Evolutionary conservation across 139 green algal genomes (phyloP).

Genomic region (Coelastrella sp.): DNA sequence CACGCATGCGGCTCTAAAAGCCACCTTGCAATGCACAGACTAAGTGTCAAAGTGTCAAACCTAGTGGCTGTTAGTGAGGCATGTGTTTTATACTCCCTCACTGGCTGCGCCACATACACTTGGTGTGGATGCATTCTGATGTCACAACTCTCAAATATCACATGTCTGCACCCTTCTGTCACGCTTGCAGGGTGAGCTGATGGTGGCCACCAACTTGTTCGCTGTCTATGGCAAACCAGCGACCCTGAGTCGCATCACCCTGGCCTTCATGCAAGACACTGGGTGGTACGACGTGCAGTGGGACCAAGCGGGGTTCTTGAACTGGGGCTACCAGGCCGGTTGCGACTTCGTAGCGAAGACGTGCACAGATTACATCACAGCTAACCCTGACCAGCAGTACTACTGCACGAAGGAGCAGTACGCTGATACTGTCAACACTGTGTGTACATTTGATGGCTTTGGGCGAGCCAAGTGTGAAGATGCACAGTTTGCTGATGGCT

Average conservation of each 20-base stretch:
- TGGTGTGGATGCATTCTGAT: no score
- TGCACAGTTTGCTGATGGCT: slow-evolving; percentile 53
- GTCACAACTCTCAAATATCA: no score
- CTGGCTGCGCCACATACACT: no score
- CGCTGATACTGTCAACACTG: slow-evolving; percentile 14
- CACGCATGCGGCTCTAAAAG: no score
- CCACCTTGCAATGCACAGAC: no score
- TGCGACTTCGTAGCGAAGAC: slow-evolving; percentile 50
- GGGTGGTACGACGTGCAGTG: slow-evolving; percentile 50
- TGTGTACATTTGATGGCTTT: slow-evolving; percentile 53
- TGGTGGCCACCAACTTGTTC: slow-evolving; percentile 67
- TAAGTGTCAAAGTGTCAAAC: no score
- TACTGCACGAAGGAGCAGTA: slow-evolving; percentile 47
- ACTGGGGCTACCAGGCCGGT: slow-evolving; percentile 53
- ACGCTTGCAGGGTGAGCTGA: slow-evolving; percentile 66
- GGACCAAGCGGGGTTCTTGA: slow-evolving; percentile 52
- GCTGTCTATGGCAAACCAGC: slow-evolving; percentile 51
- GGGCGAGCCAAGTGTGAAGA: slow-evolving; percentile 35
- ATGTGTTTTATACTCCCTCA: no score
- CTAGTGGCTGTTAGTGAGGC: no score
- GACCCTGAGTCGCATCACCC: slow-evolving; percentile 64
- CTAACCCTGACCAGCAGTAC: slow-evolving; percentile 43
- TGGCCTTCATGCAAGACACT: slow-evolving; percentile 67
- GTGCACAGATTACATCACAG: slow-evolving; percentile 18
- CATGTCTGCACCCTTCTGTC: no score